A percentile compares a stretch with the other conserved stretches of the same genome.
These are phyloP conservation scores for Candida parachauliodes DNA, from an alignment of 805 yeast species.

Conservation along the genomic window DNA sequence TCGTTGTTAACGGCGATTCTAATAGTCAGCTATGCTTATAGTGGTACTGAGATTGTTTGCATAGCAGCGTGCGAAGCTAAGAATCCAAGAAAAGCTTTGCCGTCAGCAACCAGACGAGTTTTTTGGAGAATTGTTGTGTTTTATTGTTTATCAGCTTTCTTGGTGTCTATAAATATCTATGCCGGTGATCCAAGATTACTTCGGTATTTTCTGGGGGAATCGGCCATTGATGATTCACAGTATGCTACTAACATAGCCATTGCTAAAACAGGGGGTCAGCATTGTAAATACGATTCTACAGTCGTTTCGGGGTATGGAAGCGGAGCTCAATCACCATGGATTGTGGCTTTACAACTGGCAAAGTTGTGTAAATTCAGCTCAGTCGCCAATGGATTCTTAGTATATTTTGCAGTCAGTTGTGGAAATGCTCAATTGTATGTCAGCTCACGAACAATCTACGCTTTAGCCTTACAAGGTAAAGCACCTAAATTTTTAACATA, in stretches of 20 bases:
- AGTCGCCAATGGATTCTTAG: conserved; percentile 41
- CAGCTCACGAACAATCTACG: conserved; percentile 40
- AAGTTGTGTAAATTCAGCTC: conserved; percentile 34
- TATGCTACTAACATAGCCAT: conserved; percentile 26
- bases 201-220: conserved; percentile 44
- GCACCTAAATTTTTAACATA: conserved; percentile 59
- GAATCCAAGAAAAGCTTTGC: conserved; percentile 73
- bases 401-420: conserved; percentile 45
- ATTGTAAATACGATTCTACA: conserved; percentile 23
- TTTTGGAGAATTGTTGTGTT: conserved; percentile 67
- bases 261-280: conserved; percentile 31
- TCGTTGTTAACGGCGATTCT: conserved; percentile 59
- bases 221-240: conserved; percentile 32
- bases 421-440: conserved; percentile 45
- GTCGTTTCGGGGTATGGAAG: conserved; percentile 33
- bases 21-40: conserved; percentile 70
- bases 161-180: conserved; percentile 69
- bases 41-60: conserved; percentile 80
- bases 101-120: conserved; percentile 71
- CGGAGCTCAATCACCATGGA: conserved; percentile 46
- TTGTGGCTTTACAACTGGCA: conserved; percentile 39
- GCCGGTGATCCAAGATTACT: conserved; percentile 74
- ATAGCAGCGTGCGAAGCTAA: conserved; percentile 85
- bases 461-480: conserved; percentile 45
- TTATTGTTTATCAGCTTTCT: conserved; percentile 63